Base-by-base conservation (phyloP, 164 flowering plant species). In the Liriodendron chinense region DNA sequence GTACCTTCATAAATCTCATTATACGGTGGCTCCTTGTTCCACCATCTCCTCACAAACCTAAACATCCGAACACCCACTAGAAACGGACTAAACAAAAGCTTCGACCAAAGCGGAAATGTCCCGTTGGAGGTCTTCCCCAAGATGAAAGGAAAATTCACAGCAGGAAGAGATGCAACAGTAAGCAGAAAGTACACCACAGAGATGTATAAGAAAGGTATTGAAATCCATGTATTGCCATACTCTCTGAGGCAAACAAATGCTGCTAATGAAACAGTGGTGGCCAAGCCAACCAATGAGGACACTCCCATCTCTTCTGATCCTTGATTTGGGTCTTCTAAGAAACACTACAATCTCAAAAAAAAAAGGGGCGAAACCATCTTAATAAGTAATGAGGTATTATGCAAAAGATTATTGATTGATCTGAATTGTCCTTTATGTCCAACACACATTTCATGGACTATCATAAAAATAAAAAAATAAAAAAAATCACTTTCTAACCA, bases 91-190 rank as follows among this genome's bases (percentile, higher is more conserved):
- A 91, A 94, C 67, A 91, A 67, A 66, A 93, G 70, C 1, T 74
- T 2, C 1, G 97, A 88, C 96, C 94, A 91, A 22, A 90, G 69
- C 13, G 97, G 95, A 47, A 94, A 86, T 34, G 66, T 78, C 59
- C 98, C 98, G 77, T 93, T 91, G 22, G 90, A 74, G 66, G 64
- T 81, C 82, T 94, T 94, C 9, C 94, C 94, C 80, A 94, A 50
- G 68, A 94, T 85, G 72, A 93, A 73, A 1, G 98, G 97, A n/a
- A 93, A 89, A 75, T 94, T 80, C 73, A 94, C 80, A 2, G 70
- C 75, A 8, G 97, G 93, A 65, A 84, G 94, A 14, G 97, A 82
- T 48, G 94, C 94, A 3, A 90, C 21, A 1, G 95, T 80, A 47
- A 94, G 85, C 59, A 94, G 72, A 14, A 84, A 59, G n/a, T 85